Conservation (phyloP, 2,329 filamentous ascomycete species). For the Tolypocladium inflatum region DNA sequence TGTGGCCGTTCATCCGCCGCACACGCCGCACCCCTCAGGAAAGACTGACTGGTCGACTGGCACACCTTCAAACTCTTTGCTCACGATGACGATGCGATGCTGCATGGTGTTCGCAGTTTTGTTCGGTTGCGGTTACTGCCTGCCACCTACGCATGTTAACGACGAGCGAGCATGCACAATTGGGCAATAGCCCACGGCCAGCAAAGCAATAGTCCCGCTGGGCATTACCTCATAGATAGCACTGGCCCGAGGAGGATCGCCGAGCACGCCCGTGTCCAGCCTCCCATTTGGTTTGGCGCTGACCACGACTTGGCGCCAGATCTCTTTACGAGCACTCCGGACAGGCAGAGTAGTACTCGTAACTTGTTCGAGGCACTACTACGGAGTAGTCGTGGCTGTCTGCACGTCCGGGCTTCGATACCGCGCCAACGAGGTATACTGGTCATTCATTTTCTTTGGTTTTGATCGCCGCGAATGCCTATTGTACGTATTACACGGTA, state of each 20-base stretch:
- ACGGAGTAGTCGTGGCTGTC: background rate
- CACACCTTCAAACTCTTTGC: background rate
- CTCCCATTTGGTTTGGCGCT: background rate
- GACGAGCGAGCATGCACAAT: background rate
- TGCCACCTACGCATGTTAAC: background rate
- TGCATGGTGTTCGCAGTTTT: background rate
- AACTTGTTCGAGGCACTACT: no score
- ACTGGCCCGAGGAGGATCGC: slow-evolving; percentile 2
- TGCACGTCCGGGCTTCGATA: background rate
- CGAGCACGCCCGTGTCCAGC: slow-evolving; percentile 1
- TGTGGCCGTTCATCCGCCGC: background rate
- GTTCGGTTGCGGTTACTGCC: background rate
- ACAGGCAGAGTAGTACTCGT: background rate
- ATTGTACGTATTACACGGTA: background rate
- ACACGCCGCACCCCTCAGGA: background rate
- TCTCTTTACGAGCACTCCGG: background rate
- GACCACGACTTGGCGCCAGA: background rate
- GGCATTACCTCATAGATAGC: slow-evolving; percentile 8
- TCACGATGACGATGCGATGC: background rate
- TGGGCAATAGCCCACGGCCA: background rate
- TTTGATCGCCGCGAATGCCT: background rate
- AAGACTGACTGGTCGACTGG: background rate
- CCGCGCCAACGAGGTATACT: background rate
- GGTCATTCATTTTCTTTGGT: background rate
- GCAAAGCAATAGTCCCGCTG: background rate